Evolutionary conservation across 306 rosid species (phyloP), one percentile per base, ranked within the genome.

Genomic region (Cyclanthera cordifolia): DNA sequence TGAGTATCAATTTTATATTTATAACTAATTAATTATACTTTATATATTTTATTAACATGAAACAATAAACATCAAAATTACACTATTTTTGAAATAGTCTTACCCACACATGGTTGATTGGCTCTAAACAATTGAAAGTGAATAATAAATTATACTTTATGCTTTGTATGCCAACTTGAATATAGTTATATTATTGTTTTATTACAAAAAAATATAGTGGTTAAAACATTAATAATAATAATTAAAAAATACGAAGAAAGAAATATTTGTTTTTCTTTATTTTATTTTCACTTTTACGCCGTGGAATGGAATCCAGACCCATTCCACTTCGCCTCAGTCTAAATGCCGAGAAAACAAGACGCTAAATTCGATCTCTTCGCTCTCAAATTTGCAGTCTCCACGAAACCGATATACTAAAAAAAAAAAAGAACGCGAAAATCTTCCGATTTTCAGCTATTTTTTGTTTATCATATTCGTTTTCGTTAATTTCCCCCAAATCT

Each of bases 321-420:
- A 43, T 64, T 53, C 8, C 71, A 47, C 14, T 37, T 34, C 56
- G 7, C 43, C 43, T 47, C 9, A 7, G 37, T 41, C 70, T 7
- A 65, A 23, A 65, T 65, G 25, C 39, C 70, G 53, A 65, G 54
- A 65, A 65, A 65, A 46, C 52, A 21, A 66, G 46, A 43, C 55
- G 71, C 54, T 21, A 66, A 66, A 66, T 66, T 47, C 71, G 55
- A 66, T 47, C 71, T 16, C 71, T 46, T 23, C 67, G 53, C 71
- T 24, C 20, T 24, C 48, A 24, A 66, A 66, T 41, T 56, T 49
- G 69, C 17, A 37, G 34, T 54, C 69, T 66, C 53, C 20, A 49
- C 6, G 14, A 64, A 46, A 66, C 39, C 54, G 55, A 46, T 3
- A 16, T 41, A 66, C 71, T 47, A 55, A 66, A 47, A 21, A 37